A percentile compares a stretch with the other conserved stretches of the same genome.
phyloP scores from a whole-genome alignment of 306 rosid species.

The Astragalus glycyphyllos region DNA sequence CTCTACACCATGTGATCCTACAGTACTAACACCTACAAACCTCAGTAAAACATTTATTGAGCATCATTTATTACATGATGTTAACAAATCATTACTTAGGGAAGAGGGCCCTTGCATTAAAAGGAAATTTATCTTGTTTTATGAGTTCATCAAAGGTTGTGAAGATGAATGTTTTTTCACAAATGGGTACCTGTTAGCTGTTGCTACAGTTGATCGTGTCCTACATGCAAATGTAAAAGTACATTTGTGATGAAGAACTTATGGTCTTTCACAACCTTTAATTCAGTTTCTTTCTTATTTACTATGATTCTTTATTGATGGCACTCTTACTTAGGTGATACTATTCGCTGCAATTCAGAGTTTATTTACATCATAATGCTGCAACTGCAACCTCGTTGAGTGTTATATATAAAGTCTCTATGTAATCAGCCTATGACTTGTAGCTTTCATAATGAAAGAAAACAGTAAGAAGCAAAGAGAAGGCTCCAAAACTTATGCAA shows the following conservation, averaged over 20 bases:
- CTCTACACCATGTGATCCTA: not conserved
- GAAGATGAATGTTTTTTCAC: not conserved
- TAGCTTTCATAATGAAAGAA: too few relatives aligned
- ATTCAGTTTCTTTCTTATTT: not conserved
- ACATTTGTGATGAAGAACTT: not conserved
- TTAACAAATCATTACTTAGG: not conserved
- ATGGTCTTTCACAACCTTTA: not conserved
- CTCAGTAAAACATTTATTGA: not conserved
- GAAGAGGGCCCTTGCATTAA: not conserved
- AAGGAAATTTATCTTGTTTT: not conserved
- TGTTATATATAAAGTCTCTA: too few relatives aligned
- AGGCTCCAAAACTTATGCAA: too few relatives aligned
- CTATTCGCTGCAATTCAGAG: too few relatives aligned
- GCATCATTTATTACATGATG: constrained; percentile 10
- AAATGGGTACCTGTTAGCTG: not conserved
- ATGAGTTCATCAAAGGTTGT: too few relatives aligned
- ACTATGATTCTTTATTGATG: not conserved
- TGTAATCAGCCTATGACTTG: too few relatives aligned
- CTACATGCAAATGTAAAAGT: not conserved
- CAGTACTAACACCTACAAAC: not conserved
- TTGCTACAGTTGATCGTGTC: not conserved
- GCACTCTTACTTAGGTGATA: not conserved
- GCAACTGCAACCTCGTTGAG: too few relatives aligned
- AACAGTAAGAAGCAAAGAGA: too few relatives aligned
- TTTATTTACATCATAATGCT: too few relatives aligned